phyloP scores from a whole-genome alignment of 805 yeast genomes.

The Saccharomycopsis fodiens region DNA sequence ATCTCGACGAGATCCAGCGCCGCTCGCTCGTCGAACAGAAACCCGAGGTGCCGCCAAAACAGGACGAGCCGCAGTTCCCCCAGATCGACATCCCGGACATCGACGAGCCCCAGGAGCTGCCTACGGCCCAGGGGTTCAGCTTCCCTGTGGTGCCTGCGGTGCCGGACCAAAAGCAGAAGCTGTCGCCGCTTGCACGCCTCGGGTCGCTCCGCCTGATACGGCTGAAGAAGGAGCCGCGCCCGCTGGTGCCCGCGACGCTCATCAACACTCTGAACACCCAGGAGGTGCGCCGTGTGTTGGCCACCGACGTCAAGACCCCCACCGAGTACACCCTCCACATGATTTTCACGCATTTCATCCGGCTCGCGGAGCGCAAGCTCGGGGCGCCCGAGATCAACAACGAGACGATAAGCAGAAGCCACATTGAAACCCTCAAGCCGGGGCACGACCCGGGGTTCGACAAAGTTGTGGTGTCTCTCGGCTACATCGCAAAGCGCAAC shows the following conservation, averaged over 20 bases:
- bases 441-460: slow-evolving; percentile 87
- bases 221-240: background rate
- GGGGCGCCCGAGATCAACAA: slow-evolving; percentile 26
- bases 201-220: slow-evolving; percentile 5
- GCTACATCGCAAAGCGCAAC: slow-evolving; percentile 80
- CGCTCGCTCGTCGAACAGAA: slow-evolving; percentile 1
- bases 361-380: slow-evolving; percentile 85
- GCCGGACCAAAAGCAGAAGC: background rate
- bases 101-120: slow-evolving; percentile 7
- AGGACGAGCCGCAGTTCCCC: background rate
- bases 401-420: slow-evolving; percentile 1
- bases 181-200: slow-evolving; percentile 2
- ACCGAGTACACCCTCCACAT: slow-evolving; percentile 92
- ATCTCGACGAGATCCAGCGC: slow-evolving; percentile 19
- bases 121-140: slow-evolving; percentile 4
- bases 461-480: slow-evolving; percentile 75
- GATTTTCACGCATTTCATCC: slow-evolving; percentile 89
- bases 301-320: slow-evolving; percentile 58
- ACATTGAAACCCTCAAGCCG: slow-evolving; percentile 68
- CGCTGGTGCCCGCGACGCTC: background rate
- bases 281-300: slow-evolving; percentile 29
- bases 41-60: background rate
- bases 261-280: slow-evolving; percentile 14
- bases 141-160: slow-evolving; percentile 7
- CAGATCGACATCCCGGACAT: slow-evolving; percentile 19